A percentile compares a stretch with the other conserved stretches of the same genome.
phyloP scores from a whole-genome alignment of 2,329 filamentous ascomycete genomes.

The Fusarium hainanense region DNA sequence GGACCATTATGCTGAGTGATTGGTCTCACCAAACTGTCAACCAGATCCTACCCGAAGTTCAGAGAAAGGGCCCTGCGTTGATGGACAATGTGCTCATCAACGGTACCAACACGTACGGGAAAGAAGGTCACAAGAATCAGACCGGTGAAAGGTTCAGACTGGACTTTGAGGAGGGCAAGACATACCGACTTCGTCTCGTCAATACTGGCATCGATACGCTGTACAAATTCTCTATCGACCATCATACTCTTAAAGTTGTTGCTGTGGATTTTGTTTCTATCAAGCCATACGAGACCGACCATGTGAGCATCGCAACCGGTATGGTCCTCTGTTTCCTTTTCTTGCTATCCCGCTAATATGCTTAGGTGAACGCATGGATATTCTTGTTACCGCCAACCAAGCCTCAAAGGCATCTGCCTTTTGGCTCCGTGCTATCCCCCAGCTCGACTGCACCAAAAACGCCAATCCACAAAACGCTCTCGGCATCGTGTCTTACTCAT shows the following conservation, averaged over 20 bases:
- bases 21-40: constrained; percentile 64
- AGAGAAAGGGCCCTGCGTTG: constrained; percentile 29
- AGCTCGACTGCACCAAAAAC: constrained; percentile 56
- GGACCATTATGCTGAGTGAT: constrained; percentile 67
- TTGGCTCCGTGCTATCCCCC: constrained; percentile 62
- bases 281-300: constrained; percentile 62
- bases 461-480: constrained; percentile 56
- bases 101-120: constrained; percentile 53
- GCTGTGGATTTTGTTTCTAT: constrained; percentile 68
- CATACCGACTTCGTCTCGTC: constrained; percentile 61
- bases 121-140: constrained; percentile 28
- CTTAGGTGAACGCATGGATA: constrained; percentile 60
- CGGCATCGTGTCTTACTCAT: constrained; percentile 60
- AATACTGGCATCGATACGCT: constrained; percentile 60
- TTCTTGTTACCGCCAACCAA: constrained; percentile 58
- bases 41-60: constrained; percentile 46
- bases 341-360: background rate
- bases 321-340: constrained; percentile 33
- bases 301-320: constrained; percentile 62
- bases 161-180: constrained; percentile 55
- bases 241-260: constrained; percentile 68
- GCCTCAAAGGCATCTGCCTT: constrained; percentile 53
- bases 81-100: constrained; percentile 61
- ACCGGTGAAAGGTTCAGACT: constrained; percentile 52
- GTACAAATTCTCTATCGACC: constrained; percentile 64